Evolutionary conservation across 208 protist species (phyloP).

Genomic region (Giardia muris): DNA sequence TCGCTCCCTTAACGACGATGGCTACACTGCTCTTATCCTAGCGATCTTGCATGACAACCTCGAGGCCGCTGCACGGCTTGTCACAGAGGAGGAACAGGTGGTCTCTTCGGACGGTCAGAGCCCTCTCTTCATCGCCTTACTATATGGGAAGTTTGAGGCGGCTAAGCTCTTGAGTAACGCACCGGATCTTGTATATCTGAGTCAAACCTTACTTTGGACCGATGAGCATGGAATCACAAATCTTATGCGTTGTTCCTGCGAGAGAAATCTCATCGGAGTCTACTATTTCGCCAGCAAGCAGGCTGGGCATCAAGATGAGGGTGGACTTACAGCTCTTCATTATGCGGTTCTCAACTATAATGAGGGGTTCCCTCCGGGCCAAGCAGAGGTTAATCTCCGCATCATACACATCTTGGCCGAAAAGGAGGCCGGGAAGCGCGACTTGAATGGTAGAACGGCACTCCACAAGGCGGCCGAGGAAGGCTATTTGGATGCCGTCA

Average conservation of each 20-base stretch:
- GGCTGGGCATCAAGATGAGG: background rate
- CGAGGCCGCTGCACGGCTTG: background rate
- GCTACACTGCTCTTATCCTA: background rate
- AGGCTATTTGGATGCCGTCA: background rate
- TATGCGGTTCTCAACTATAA: background rate
- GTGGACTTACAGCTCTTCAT: background rate
- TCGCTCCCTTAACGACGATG: background rate
- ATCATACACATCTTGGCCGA: background rate
- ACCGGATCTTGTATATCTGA: slow-evolving; percentile 2
- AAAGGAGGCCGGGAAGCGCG: background rate
- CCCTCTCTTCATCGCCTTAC: background rate
- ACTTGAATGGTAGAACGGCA: background rate
- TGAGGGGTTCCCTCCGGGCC: background rate
- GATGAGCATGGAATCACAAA: background rate
- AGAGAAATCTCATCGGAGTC: background rate
- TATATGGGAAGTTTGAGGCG: background rate
- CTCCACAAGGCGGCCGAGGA: background rate
- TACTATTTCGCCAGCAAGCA: background rate
- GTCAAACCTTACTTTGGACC: background rate
- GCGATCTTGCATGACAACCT: background rate
- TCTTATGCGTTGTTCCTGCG: background rate
- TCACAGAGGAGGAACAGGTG: background rate
- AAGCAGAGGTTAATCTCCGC: background rate
- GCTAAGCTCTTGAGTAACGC: background rate
- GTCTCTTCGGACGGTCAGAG: background rate